These are phyloP conservation scores for Hanseniaspora gamundiae DNA, from an alignment of 1,139 yeast genomes.

Conservation along the genomic window DNA sequence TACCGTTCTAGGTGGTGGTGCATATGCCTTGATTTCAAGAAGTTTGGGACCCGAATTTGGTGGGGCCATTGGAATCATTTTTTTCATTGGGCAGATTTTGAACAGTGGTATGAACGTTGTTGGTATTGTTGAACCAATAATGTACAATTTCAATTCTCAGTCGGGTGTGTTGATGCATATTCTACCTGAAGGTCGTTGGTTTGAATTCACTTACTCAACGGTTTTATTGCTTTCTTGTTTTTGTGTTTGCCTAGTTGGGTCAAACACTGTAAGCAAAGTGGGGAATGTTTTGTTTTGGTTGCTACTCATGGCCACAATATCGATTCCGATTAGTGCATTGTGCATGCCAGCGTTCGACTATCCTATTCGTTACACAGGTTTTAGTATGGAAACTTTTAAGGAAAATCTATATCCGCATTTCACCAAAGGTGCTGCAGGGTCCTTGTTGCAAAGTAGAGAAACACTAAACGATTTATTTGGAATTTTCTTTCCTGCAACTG, in stretches of 20 bases:
- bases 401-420: constrained; percentile 66
- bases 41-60: constrained; percentile 78
- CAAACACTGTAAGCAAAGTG: constrained; percentile 71
- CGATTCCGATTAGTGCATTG: constrained; percentile 70
- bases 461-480: constrained; percentile 81
- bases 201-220: constrained; percentile 50
- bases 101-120: constrained; percentile 71
- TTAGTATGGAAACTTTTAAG: constrained; percentile 50
- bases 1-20: constrained; percentile 76
- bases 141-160: constrained; percentile 41
- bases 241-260: constrained; percentile 68
- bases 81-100: constrained; percentile 64
- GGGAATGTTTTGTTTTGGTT: constrained; percentile 65
- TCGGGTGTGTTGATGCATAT: constrained; percentile 44
- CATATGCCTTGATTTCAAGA: constrained; percentile 70
- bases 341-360: constrained; percentile 45
- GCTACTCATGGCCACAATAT: constrained; percentile 58
- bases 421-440: constrained; percentile 88
- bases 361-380: constrained; percentile 53
- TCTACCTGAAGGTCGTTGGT: constrained; percentile 46
- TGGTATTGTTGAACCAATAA: constrained; percentile 63
- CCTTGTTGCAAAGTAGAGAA: constrained; percentile 52
- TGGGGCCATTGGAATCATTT: constrained; percentile 69
- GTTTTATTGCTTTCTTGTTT: constrained; percentile 60
- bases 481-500: constrained; percentile 93